Evolutionary conservation across 495 filamentous ascomycete genomes (phyloP).

Genomic region (Acidiella bohemica): DNA sequence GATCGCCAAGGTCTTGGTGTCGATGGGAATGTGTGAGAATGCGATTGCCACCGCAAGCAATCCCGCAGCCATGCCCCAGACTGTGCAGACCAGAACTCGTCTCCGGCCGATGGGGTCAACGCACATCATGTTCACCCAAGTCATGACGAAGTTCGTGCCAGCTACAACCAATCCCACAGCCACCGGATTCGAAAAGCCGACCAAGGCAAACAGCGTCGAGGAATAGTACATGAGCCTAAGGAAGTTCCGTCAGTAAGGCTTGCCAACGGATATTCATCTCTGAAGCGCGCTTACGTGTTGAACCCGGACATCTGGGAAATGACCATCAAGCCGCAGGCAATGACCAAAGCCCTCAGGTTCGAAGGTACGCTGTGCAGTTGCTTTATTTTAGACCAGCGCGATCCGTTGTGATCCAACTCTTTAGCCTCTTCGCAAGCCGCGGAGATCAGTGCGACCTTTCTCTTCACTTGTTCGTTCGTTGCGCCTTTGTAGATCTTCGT

Average conservation of each 20-base stretch:
- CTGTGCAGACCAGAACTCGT: conserved; percentile 36
- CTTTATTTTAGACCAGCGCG: conserved; percentile 31
- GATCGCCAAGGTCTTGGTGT: conserved; percentile 25
- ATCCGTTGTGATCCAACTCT: conserved; percentile 29
- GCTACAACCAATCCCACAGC: conserved; percentile 39
- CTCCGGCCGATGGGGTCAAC: too few species aligned
- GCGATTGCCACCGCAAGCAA: conserved; percentile 34
- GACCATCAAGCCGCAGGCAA: conserved; percentile 39
- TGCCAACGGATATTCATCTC: too few species aligned
- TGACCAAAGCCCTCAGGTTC: conserved; percentile 36
- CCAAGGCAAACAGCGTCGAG: conserved; percentile 37
- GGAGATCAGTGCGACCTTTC: conserved; percentile 30
- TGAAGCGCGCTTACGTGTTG: too few species aligned
- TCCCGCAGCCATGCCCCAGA: conserved; percentile 33
- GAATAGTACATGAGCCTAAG: conserved; percentile 40
- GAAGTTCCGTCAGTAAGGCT: conserved; percentile 40
- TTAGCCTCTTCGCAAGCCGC: too few species aligned
- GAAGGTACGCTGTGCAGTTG: conserved; percentile 34
- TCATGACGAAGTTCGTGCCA: conserved; percentile 42
- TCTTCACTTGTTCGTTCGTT: conserved; percentile 28
- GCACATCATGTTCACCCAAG: conserved; percentile 37
- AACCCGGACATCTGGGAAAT: conserved; percentile 37
- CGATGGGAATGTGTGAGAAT: conserved; percentile 39
- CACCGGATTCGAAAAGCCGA: conserved; percentile 38
- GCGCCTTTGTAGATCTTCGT: conserved; percentile 30